Percentiles rank a stretch among this genome's conserved stretches.
These are phyloP conservation scores for Corylus heterophylla DNA, from an alignment of 306 rosid genomes.

Conservation along the genomic window DNA sequence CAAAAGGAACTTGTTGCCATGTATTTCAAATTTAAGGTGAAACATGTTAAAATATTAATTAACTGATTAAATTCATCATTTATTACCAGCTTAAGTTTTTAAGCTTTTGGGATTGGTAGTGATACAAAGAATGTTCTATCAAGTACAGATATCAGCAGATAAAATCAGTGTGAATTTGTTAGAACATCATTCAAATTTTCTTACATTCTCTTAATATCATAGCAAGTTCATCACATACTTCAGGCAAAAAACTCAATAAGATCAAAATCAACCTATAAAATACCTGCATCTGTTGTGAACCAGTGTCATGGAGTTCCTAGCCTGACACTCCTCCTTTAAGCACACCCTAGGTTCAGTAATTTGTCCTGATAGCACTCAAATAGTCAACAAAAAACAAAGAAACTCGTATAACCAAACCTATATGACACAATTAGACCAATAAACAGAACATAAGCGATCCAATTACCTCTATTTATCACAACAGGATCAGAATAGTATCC, in stretches of 20 bases:
- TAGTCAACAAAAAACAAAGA: conserved; percentile 17
- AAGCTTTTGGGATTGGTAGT: no score
- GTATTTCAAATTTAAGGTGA: not conserved
- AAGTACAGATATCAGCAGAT: not conserved
- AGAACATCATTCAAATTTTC: not conserved
- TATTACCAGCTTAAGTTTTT: no score
- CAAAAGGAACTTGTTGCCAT: not conserved
- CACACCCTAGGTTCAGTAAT: conserved; percentile 74
- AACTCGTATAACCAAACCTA: conserved; percentile 5
- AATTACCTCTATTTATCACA: conserved; percentile 81
- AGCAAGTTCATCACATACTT: not conserved
- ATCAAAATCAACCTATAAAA: not conserved
- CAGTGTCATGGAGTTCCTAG: conserved; percentile 86
- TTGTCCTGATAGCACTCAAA: conserved; percentile 48
- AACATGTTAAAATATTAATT: not conserved
- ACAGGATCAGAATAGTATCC: conserved; percentile 80
- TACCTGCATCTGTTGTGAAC: conserved; percentile 98
- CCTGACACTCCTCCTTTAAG: conserved; percentile 89
- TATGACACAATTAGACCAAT: not conserved
- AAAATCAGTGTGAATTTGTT: not conserved
- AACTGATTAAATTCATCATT: no score
- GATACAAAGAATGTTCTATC: not conserved
- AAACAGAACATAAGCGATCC: not conserved
- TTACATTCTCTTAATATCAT: not conserved
- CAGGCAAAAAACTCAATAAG: conserved; percentile 1